Conservation (phyloP, 176 grass and related monocot species). For the Chloris gayana region DNA sequence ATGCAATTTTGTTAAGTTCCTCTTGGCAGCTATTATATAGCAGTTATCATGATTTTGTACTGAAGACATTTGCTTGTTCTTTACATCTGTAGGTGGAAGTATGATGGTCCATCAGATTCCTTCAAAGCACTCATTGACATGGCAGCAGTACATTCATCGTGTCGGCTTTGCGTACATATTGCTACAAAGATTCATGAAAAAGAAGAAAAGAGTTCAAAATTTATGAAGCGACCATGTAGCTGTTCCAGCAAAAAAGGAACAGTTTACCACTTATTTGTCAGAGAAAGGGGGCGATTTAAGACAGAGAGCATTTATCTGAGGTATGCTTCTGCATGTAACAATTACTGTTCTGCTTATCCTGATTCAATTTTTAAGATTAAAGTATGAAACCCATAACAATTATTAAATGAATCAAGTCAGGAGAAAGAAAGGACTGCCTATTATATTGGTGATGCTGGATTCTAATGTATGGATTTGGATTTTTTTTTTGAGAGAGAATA, state of each 20-base stretch:
- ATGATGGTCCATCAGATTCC: slow-evolving; percentile 90
- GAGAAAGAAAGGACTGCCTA: not conserved
- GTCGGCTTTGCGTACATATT: slow-evolving; percentile 92
- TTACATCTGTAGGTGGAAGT: slow-evolving; percentile 79
- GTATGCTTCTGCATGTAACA: slow-evolving; percentile 30
- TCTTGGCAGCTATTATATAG: slow-evolving; percentile 13
- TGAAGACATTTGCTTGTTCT: slow-evolving; percentile 17
- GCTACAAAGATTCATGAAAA: slow-evolving; percentile 86
- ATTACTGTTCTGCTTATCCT: slow-evolving; percentile 11
- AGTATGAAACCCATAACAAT: not conserved
- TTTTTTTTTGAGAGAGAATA: too few relatives aligned
- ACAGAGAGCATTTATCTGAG: slow-evolving; percentile 81
- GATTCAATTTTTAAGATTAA: not conserved
- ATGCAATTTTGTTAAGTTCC: not conserved
- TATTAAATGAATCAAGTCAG: not conserved
- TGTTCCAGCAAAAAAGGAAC: slow-evolving; percentile 65
- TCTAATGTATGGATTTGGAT: not conserved
- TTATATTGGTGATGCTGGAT: not conserved
- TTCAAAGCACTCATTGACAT: slow-evolving; percentile 98
- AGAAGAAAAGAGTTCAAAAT: slow-evolving; percentile 69
- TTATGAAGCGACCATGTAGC: slow-evolving; percentile 78
- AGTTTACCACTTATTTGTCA: slow-evolving; percentile 89
- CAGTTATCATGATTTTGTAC: not conserved
- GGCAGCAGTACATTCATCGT: slow-evolving; percentile 95
- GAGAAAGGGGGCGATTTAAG: slow-evolving; percentile 86